A percentile compares a stretch with the other conserved stretches of the same genome.
These are phyloP conservation scores for Pascua guehoae DNA, from an alignment of 1,284 basidiomycete genomes.

Conservation along the genomic window DNA sequence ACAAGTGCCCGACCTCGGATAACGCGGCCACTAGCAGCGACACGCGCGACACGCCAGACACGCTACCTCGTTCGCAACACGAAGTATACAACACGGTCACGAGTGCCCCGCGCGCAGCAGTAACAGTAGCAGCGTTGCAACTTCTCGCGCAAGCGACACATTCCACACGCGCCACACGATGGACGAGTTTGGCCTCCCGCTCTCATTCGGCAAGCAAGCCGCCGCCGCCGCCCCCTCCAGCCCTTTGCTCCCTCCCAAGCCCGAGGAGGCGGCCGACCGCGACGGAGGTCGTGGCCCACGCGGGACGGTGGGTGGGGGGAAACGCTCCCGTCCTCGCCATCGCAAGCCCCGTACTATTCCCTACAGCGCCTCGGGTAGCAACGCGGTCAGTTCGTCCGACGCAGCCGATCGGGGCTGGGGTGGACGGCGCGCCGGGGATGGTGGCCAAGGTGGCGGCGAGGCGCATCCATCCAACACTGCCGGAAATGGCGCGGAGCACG, in stretches of 20 bases:
- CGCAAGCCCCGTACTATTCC: no score
- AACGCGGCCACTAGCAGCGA: no score
- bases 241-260: slow-evolving; percentile 7
- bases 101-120: no score
- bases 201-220: slow-evolving; percentile 32
- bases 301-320: slow-evolving; percentile 32
- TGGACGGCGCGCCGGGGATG: neutral
- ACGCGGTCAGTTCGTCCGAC: no score
- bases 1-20: no score
- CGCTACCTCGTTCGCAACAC: no score
- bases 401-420: no score
- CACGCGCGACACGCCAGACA: no score
- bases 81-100: no score
- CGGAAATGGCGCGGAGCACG: neutral
- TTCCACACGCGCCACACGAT: slow-evolving; percentile 21
- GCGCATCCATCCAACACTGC: neutral
- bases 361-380: no score
- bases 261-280: slow-evolving; percentile 4
- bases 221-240: neutral
- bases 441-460: neutral
- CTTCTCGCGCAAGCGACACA: no score
- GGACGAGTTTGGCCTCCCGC: slow-evolving; percentile 34
- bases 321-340: neutral
- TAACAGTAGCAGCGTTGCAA: no score
- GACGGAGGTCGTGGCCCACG: slow-evolving; percentile 20